Conservation (phyloP, 148 eudicot species). For the Chenopodium berlandieri region DNA sequence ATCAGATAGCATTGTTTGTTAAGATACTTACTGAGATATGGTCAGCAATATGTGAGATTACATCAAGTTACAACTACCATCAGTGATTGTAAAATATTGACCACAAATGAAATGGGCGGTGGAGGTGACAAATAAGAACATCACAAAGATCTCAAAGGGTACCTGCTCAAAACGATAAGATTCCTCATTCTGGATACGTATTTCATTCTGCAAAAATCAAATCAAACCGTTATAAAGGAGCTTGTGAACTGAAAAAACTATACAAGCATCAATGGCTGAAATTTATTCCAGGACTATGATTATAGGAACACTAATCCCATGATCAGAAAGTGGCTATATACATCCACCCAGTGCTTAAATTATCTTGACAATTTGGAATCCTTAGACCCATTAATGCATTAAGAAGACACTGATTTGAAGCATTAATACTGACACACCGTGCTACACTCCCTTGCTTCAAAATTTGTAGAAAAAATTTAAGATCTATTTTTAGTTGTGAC, state of each 20-base stretch:
- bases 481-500: background rate
- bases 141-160: constrained; percentile 2
- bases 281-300: background rate
- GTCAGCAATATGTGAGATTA: background rate
- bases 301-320: background rate
- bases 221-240: background rate
- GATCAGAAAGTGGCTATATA: background rate
- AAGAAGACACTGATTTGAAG: background rate
- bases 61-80: constrained; percentile 6
- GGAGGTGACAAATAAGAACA: too few species aligned
- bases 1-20: background rate
- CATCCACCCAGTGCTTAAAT: too few species aligned
- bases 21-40: background rate
- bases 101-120: too few species aligned
- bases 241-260: background rate
- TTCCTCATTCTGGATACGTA: constrained; percentile 75
- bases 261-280: background rate
- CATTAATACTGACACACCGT: background rate
- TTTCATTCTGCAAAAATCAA: constrained; percentile 78
- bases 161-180: constrained; percentile 97
- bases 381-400: too few species aligned
- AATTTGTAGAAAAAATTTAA: too few species aligned
- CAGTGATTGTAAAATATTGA: background rate
- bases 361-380: too few species aligned
- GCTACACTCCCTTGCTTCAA: background rate